Percentiles rank a stretch among this genome's conserved stretches.
These are phyloP conservation scores for Venturia aucupariae DNA, from an alignment of 2,329 filamentous ascomycete species.

Conservation along the genomic window DNA sequence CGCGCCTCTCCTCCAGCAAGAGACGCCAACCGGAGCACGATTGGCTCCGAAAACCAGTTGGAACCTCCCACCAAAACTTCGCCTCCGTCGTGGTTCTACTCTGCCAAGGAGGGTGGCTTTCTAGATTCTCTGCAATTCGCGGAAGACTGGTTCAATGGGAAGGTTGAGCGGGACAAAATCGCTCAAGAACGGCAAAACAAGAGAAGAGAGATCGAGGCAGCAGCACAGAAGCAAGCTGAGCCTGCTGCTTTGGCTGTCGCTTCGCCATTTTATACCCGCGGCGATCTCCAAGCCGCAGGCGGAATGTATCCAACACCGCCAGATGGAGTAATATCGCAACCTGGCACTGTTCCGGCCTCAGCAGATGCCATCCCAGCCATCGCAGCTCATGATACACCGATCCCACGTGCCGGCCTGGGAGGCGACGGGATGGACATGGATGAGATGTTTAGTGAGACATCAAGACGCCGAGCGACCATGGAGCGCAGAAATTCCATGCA, in stretches of 20 bases:
- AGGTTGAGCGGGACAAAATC: constrained; percentile 1
- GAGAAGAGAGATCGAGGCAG: constrained; percentile 4
- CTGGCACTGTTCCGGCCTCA: constrained; percentile 13
- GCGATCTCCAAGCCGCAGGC: constrained; percentile 25
- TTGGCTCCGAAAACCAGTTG: not conserved
- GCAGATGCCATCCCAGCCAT: not conserved
- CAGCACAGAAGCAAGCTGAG: constrained; percentile 7
- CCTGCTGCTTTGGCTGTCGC: constrained; percentile 19
- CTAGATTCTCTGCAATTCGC: constrained; percentile 13
- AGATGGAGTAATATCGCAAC: constrained; percentile 26
- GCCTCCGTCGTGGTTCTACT: constrained; percentile 9
- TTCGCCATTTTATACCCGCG: constrained; percentile 29
- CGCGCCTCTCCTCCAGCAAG: not conserved
- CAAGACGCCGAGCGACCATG: not conserved
- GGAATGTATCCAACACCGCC: constrained; percentile 34
- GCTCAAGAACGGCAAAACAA: constrained; percentile 1
- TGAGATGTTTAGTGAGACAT: not conserved
- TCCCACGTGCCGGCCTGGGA: not conserved
- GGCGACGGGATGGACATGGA: constrained; percentile 7
- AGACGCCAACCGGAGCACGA: not conserved
- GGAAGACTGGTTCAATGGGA: constrained; percentile 14
- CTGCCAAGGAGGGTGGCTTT: constrained; percentile 10
- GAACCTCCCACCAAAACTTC: not conserved
- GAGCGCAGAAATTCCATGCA: constrained; percentile 35
- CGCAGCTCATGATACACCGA: not conserved